These are phyloP conservation scores for Vicia villosa DNA, from an alignment of 306 rosid genomes.

Conservation along the genomic window DNA sequence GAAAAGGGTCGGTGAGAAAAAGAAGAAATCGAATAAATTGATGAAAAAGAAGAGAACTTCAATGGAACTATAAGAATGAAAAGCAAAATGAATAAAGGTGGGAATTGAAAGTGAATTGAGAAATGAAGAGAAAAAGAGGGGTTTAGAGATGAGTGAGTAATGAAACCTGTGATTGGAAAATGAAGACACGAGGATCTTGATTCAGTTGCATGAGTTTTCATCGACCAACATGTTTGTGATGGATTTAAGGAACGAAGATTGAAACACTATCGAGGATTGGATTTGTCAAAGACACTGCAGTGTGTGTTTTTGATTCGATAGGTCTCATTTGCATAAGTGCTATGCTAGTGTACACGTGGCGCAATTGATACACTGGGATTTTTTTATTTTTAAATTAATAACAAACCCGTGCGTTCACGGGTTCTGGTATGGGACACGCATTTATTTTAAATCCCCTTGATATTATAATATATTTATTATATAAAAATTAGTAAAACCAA, in stretches of 20 bases:
- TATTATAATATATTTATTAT: no score
- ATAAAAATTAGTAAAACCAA: no score
- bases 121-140: not conserved
- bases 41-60: constrained; percentile 6
- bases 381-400: no score
- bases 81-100: constrained; percentile 26
- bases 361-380: not conserved
- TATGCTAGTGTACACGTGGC: constrained; percentile 3
- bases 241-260: constrained; percentile 17
- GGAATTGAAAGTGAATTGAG: constrained; percentile 30
- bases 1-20: constrained; percentile 25
- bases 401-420: no score
- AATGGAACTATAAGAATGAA: constrained; percentile 2
- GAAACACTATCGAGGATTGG: not conserved
- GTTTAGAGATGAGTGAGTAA: constrained; percentile 5
- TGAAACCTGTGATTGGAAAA: constrained; percentile 36
- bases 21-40: not conserved
- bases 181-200: not conserved
- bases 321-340: constrained; percentile 7
- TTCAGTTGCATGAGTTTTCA: not conserved
- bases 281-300: not conserved
- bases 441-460: no score
- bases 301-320: constrained; percentile 7
- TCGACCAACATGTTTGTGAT: not conserved
- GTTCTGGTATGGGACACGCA: no score